Conservation (phyloP, 495 filamentous ascomycete genomes). For the Neurospora pannonica region DNA sequence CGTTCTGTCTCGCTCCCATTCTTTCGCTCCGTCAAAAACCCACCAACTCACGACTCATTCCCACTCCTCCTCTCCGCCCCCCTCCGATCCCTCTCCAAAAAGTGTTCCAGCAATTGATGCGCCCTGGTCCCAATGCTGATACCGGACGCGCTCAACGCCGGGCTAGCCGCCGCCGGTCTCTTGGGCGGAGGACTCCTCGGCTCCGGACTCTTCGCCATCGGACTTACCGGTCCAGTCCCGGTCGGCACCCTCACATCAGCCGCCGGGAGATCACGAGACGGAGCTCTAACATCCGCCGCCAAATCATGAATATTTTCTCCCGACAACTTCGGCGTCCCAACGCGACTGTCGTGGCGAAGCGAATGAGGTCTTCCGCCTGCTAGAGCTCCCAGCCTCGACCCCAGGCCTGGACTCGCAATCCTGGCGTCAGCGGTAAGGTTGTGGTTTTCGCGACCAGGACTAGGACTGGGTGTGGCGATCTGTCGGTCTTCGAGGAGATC, state of each 20-base stretch:
- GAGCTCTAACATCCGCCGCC: neutral
- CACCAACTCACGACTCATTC: neutral
- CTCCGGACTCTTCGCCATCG: neutral
- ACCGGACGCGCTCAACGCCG: neutral
- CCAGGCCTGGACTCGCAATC: constrained; percentile 1
- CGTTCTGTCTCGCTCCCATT: too few species aligned
- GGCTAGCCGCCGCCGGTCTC: neutral
- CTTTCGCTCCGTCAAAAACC: neutral
- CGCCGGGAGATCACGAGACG: neutral
- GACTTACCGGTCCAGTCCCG: neutral
- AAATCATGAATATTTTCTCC: neutral
- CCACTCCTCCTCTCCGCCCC: neutral
- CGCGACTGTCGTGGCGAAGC: neutral
- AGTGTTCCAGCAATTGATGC: constrained; percentile 14
- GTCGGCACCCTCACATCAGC: neutral
- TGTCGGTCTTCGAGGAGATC: constrained; percentile 6
- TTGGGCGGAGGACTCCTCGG: neutral
- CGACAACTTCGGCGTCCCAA: neutral
- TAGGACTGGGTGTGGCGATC: constrained; percentile 9
- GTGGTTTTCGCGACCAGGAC: constrained; percentile 5
- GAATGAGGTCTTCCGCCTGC: neutral
- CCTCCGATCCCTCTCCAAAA: constrained; percentile 12
- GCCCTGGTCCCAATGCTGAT: constrained; percentile 2
- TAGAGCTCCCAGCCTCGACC: neutral
- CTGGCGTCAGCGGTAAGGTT: constrained; percentile 8